phyloP scores from a whole-genome alignment of 2,329 filamentous ascomycete genomes.

The Penicillium sp. region DNA sequence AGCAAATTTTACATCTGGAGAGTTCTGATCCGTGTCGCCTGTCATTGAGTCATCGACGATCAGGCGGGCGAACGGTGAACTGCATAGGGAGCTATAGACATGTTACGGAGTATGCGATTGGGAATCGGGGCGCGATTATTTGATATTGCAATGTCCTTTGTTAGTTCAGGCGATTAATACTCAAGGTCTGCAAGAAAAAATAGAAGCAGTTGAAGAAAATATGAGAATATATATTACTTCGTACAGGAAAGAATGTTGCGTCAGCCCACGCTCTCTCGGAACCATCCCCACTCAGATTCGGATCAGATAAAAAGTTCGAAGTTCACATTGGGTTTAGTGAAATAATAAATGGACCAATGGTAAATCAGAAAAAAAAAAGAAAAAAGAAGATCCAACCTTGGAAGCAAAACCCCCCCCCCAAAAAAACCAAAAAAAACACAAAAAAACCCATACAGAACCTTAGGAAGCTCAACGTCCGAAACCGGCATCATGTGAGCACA shows the following conservation, averaged over 20 bases:
- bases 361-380: slow-evolving; percentile 1
- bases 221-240: not conserved
- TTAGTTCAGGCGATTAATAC: not conserved
- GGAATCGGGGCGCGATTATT: not conserved
- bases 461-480: slow-evolving; percentile 20
- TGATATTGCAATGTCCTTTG: not conserved
- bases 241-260: not conserved
- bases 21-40: not conserved
- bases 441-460: not conserved
- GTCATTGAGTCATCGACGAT: slow-evolving; percentile 3
- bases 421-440: not conserved
- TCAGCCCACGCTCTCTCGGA: slow-evolving; percentile 23
- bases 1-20: slow-evolving; percentile 7
- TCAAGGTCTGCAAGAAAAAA: not conserved
- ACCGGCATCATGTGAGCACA: slow-evolving; percentile 27
- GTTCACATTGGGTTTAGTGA: not conserved
- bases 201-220: slow-evolving; percentile 1
- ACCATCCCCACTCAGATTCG: slow-evolving; percentile 7
- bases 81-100: not conserved
- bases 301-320: slow-evolving; percentile 21
- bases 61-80: slow-evolving; percentile 2
- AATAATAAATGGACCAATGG: not conserved
- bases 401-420: no score
- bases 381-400: slow-evolving; percentile 1
- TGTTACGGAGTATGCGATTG: not conserved